These are phyloP conservation scores for Rhamnella rubrinervis DNA, from an alignment of 331 rosid species.

Conservation along the genomic window DNA sequence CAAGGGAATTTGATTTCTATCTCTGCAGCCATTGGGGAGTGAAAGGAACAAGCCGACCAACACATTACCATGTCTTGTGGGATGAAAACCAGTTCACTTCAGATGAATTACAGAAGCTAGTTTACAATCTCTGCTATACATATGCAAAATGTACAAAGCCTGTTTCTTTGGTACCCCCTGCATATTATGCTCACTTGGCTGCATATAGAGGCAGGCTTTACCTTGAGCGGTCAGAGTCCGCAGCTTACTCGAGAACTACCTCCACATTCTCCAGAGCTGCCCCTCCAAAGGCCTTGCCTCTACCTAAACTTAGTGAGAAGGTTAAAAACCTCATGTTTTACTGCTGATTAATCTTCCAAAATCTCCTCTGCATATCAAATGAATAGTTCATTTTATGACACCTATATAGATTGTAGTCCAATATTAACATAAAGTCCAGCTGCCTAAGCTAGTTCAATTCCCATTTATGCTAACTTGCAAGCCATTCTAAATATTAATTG, in stretches of 20 bases:
- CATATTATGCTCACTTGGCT: slow-evolving; percentile 94
- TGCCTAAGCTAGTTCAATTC: not conserved
- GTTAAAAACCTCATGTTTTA: slow-evolving; percentile 93
- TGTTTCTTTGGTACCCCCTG: slow-evolving; percentile 95
- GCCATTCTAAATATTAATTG: not conserved
- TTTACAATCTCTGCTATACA: slow-evolving; percentile 83
- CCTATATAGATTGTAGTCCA: slow-evolving; percentile 1
- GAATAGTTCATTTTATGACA: not conserved
- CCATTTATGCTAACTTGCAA: not conserved
- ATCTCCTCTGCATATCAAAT: slow-evolving; percentile 2
- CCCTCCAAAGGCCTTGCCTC: slow-evolving; percentile 72
- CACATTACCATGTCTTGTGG: slow-evolving; percentile 89
- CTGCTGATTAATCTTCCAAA: slow-evolving; percentile 47
- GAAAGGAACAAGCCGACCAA: slow-evolving; percentile 96
- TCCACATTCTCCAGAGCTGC: slow-evolving; percentile 69
- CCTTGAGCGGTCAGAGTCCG: slow-evolving; percentile 72
- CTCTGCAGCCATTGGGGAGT: slow-evolving; percentile 98
- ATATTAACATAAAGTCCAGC: not conserved
- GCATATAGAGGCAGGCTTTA: slow-evolving; percentile 97
- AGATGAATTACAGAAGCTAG: slow-evolving; percentile 92
- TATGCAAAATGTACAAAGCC: slow-evolving; percentile 96
- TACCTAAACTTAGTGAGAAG: slow-evolving; percentile 86
- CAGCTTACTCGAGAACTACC: slow-evolving; percentile 37
- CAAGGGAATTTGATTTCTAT: slow-evolving; percentile 87
- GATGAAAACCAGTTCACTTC: slow-evolving; percentile 90